Percentiles rank a stretch among this genome's conserved stretches.
These are phyloP conservation scores for Thraustochytrium striatum DNA, from an alignment of 352 stramenopile genomes.

Conservation along the genomic window DNA sequence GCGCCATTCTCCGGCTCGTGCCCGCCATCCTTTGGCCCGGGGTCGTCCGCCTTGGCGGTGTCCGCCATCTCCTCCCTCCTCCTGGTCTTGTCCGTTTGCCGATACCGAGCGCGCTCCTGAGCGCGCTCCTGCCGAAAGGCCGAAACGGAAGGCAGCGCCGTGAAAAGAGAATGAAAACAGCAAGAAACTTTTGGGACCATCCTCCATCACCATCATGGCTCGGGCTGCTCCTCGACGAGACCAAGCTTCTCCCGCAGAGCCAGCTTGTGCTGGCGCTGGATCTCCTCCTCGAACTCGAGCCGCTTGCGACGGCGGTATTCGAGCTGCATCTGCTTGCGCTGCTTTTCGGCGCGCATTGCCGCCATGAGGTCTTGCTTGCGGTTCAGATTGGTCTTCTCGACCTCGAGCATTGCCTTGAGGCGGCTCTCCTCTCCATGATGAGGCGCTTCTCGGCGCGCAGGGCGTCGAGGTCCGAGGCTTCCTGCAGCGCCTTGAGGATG, in stretches of 20 bases:
- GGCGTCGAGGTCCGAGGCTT: slow-evolving; percentile 80
- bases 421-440: slow-evolving; percentile 87
- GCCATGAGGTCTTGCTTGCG: slow-evolving; percentile 82
- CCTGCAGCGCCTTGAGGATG: slow-evolving; percentile 79
- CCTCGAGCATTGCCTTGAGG: slow-evolving; percentile 81
- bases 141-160: too few species aligned
- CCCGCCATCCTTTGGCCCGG: too few species aligned
- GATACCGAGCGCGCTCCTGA: too few species aligned
- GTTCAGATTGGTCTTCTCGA: slow-evolving; percentile 86
- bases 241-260: slow-evolving; percentile 73
- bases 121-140: too few species aligned
- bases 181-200: too few species aligned
- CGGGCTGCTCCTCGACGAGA: slow-evolving; percentile 14
- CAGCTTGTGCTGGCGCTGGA: slow-evolving; percentile 65
- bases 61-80: too few species aligned
- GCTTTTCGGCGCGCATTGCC: slow-evolving; percentile 79
- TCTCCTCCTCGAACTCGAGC: slow-evolving; percentile 60
- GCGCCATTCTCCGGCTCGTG: too few species aligned
- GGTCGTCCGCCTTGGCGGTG: too few species aligned
- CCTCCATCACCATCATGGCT: too few species aligned
- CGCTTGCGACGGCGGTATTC: slow-evolving; percentile 70
- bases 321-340: slow-evolving; percentile 77
- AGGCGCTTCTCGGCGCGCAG: slow-evolving; percentile 84
- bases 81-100: too few species aligned
- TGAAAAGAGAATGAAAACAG: too few species aligned